Base-by-base conservation (phyloP, 345 rosid species). In the Populus ilicifolia region DNA sequence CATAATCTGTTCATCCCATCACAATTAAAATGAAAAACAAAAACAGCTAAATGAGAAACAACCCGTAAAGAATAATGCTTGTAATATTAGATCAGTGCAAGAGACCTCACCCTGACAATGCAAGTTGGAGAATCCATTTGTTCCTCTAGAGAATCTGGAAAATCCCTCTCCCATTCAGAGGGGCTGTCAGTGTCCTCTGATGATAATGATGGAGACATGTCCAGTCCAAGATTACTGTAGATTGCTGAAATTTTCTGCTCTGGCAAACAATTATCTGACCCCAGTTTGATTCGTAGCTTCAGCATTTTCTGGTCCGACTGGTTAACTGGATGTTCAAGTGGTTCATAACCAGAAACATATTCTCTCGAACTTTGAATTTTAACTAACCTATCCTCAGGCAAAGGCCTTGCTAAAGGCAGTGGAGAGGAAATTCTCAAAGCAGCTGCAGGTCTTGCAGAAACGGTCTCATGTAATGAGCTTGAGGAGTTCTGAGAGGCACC, bases 151-250 rank as follows among this genome's bases (percentile, higher is more conserved):
- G 81, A 77, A 69, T 81, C 83, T 41, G 70, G 77, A 68, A 79
- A 85, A 72, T 81, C 81, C 80, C 82, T 87, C 75, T 89, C 92
- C 82, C 83, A 83, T 78, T 89, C 93, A 33, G 88, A 86, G 25
- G 84, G 88, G 83, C 92, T 83, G 41, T 59, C 64, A 59, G 64
- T 59, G 27, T 87, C 86, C 78, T 89, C 88, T 76, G 75, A 35
- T 43, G 97, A 93, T n/a, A 92, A 84, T 21, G 92, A 88, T 72
- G 93, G 93, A 46, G 93, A 90, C 68, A 84, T 83, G 77, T 82
- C 89, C 83, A 92, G 90, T 74, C 91, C 92, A 67, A 88, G 91
- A 54, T 89, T 90, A 85, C 92, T 79, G 78, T 78, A 82, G 64
- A 88, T 83, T 70, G 84, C 90, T 71, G 86, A 91, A 79, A 79